Conservation (phyloP, 2,329 filamentous ascomycete genomes). For the Stemphylium beticola region DNA sequence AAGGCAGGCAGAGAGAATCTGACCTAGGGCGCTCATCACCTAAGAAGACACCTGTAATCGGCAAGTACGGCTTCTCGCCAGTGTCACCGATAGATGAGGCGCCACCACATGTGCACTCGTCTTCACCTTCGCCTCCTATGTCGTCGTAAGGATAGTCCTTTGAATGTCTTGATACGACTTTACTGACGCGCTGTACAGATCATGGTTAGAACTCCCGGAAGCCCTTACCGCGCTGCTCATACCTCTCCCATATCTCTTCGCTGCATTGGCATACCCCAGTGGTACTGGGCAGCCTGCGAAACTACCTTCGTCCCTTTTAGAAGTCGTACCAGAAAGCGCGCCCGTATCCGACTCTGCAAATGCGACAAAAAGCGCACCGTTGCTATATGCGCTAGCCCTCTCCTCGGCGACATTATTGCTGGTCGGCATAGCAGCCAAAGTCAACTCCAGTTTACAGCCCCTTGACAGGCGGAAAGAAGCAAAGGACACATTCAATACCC, state of each 20-base stretch:
- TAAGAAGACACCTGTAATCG: constrained; percentile 25
- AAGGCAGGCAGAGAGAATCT: constrained; percentile 51
- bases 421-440: constrained; percentile 50
- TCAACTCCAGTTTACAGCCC: constrained; percentile 36
- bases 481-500: constrained; percentile 12
- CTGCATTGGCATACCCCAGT: constrained; percentile 54
- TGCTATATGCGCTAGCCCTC: constrained; percentile 54
- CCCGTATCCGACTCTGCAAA: constrained; percentile 15
- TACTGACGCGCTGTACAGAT: constrained; percentile 28
- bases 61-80: constrained; percentile 41
- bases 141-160: constrained; percentile 31
- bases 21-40: constrained; percentile 51
- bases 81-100: constrained; percentile 46
- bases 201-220: constrained; percentile 52
- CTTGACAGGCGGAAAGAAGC: constrained; percentile 47
- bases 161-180: not conserved
- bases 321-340: constrained; percentile 28
- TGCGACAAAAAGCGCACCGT: constrained; percentile 28
- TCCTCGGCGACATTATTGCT: constrained; percentile 55
- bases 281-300: constrained; percentile 19
- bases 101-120: constrained; percentile 17
- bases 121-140: constrained; percentile 4
- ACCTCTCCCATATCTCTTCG: constrained; percentile 57
- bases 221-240: constrained; percentile 58
- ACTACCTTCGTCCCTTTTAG: constrained; percentile 29